These are phyloP conservation scores for Suillus alpinus DNA, from an alignment of 768 basidiomycete genomes.

Conservation along the genomic window DNA sequence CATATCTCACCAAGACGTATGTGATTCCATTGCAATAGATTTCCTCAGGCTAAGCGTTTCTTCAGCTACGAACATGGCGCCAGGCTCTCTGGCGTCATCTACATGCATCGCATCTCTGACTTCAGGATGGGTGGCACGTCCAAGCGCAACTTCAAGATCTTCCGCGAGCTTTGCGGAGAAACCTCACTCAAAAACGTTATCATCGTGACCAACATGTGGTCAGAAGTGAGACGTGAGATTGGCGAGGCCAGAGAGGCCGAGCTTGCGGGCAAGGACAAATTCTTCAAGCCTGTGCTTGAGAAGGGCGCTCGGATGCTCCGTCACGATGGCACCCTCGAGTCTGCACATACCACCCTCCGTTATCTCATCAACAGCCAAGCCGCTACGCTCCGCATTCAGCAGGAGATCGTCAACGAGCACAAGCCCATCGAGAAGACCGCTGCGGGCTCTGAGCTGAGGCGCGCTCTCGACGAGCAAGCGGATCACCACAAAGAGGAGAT, in stretches of 20 bases:
- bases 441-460: slow-evolving; percentile 51
- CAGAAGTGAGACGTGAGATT: slow-evolving; percentile 34
- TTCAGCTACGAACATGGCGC: slow-evolving; percentile 32
- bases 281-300: slow-evolving; percentile 51
- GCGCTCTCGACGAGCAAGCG: slow-evolving; percentile 47
- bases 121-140: slow-evolving; percentile 49
- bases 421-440: slow-evolving; percentile 49
- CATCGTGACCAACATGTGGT: slow-evolving; percentile 57
- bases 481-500: slow-evolving; percentile 48
- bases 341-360: slow-evolving; percentile 42
- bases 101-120: slow-evolving; percentile 54
- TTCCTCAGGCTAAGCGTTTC: background rate
- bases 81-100: slow-evolving; percentile 51
- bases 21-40: background rate
- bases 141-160: slow-evolving; percentile 50
- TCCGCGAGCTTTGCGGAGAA: slow-evolving; percentile 52
- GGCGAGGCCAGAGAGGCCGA: slow-evolving; percentile 46
- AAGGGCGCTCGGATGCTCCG: slow-evolving; percentile 46
- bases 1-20: slow-evolving; percentile 11
- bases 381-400: slow-evolving; percentile 48
- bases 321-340: slow-evolving; percentile 38
- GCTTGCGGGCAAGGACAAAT: slow-evolving; percentile 38
- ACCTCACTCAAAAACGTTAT: slow-evolving; percentile 46
- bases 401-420: slow-evolving; percentile 50
- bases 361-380: slow-evolving; percentile 41